Base-by-base conservation (phyloP, 768 basidiomycete species). In the Calvatia gigantea region DNA sequence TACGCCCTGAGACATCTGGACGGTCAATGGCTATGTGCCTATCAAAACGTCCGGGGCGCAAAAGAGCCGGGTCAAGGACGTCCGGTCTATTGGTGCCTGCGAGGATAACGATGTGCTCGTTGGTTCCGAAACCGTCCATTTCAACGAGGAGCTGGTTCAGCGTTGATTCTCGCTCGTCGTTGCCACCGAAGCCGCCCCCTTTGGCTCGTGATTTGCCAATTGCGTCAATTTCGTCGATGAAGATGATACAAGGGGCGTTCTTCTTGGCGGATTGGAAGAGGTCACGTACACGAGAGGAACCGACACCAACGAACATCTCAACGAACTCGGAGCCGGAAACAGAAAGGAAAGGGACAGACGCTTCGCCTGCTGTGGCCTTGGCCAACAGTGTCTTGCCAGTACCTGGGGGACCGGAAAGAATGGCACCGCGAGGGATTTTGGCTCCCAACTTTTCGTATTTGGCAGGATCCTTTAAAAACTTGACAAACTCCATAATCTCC, bases 401-500 rank as follows among this genome's bases (percentile, higher is more conserved):
- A 63, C 97, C 97, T 0, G 97, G 97, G 57, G 94, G 94, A 31
- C 94, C 94, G 35, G 94, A 96, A 43, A 97, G 78, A 70, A 97
- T 94, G 31, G 94, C 94, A 51, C 94, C 94, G 35, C 94, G 89
- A 48, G 94, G 94, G 60, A 98, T 98, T 76, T 98, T 98, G 57
- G 97, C 97, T 57, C 97, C 97, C 37, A 99, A 83, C 62, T 86
- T 92, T 74, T 98, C 92, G 75, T 97, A 99, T 69, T 88, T 89
- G 28, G 84, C 74, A 11, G 97, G 97, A 55, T 98, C 90, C 75
- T 98, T 98, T 66, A 99, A 77, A 77, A 99, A 98, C 64, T 97
- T 95, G 69, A 99, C 97, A 63, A 98, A 99, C 69, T 99, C 97
- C 92, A 98, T 96, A 64, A 99, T 96, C 75, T 99, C 97, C 76